phyloP scores from a whole-genome alignment of 257 asterid genomes.

The Capsicum chinense region DNA sequence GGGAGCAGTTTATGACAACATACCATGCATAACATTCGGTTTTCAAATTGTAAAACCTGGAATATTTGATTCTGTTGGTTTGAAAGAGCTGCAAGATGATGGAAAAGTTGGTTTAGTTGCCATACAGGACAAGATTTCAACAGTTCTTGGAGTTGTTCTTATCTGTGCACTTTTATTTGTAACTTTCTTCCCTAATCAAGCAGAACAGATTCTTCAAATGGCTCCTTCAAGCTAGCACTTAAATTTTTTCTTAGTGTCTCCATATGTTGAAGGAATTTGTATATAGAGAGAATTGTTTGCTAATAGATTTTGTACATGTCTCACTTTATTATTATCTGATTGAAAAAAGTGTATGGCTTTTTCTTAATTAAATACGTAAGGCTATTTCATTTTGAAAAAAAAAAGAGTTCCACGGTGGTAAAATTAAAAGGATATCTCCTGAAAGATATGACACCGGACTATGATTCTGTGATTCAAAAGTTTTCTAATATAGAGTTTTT shows the following conservation, averaged over 20 bases:
- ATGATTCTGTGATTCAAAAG: too few species aligned
- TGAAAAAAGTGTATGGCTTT: background rate
- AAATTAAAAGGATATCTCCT: too few species aligned
- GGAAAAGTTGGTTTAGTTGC: constrained; percentile 90
- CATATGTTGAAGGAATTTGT: background rate
- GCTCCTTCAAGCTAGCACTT: constrained; percentile 57
- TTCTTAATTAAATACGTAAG: background rate
- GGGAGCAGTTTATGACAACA: constrained; percentile 65
- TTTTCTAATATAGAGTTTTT: too few species aligned
- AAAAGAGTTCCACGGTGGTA: too few species aligned
- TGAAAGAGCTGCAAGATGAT: constrained; percentile 88
- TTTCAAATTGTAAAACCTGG: constrained; percentile 85
- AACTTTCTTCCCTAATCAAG: constrained; percentile 94
- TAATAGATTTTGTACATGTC: background rate
- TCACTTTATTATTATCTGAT: background rate
- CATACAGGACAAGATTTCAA: constrained; percentile 86
- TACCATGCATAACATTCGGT: constrained; percentile 87
- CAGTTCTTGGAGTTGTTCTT: constrained; percentile 87
- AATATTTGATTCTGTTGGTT: constrained; percentile 76
- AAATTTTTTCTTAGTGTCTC: background rate
- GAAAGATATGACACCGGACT: too few species aligned
- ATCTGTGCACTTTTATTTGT: constrained; percentile 78
- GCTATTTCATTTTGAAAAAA: background rate
- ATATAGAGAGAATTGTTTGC: background rate
- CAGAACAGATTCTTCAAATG: constrained; percentile 68